Conservation (phyloP, 1,284 basidiomycete genomes). For the Naganishia sp. region DNA sequence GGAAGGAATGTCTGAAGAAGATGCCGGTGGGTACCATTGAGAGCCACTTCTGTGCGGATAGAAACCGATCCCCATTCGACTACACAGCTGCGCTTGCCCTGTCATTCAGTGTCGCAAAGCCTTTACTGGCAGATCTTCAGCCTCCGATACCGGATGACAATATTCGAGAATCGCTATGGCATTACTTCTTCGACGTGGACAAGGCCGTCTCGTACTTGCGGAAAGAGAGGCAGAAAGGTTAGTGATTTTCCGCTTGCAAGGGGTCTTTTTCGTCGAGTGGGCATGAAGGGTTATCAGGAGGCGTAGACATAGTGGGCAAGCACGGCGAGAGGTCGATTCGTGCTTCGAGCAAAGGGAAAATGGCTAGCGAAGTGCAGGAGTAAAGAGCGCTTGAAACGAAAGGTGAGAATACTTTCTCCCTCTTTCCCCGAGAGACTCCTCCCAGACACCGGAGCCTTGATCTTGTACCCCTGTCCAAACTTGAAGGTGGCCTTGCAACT, state of each 20-base stretch:
- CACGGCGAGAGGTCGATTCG: too few relatives aligned
- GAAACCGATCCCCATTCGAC: conserved; percentile 1
- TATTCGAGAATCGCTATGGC: conserved; percentile 82
- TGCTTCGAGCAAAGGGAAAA: too few relatives aligned
- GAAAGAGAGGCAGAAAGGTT: conserved; percentile 69
- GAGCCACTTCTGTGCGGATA: conserved; percentile 60
- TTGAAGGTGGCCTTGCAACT: neutral
- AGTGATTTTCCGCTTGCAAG: conserved; percentile 49
- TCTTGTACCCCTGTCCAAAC: too few relatives aligned
- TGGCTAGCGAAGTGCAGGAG: neutral
- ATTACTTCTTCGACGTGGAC: conserved; percentile 83
- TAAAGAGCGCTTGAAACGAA: neutral
- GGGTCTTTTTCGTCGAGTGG: neutral
- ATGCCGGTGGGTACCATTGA: conserved; percentile 38
- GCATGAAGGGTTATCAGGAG: neutral
- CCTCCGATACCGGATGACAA: conserved; percentile 71
- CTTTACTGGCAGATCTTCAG: conserved; percentile 67
- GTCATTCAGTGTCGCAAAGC: conserved; percentile 67
- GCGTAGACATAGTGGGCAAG: neutral
- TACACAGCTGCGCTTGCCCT: conserved; percentile 69
- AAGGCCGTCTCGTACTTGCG: conserved; percentile 72
- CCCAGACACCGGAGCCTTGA: neutral
- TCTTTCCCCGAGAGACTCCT: neutral
- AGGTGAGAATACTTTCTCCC: conserved; percentile 19
- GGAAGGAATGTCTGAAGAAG: conserved; percentile 46